These are phyloP conservation scores for Plasmodium billcollinsi DNA, from an alignment of 169 alveolate species.

Conservation along the genomic window DNA sequence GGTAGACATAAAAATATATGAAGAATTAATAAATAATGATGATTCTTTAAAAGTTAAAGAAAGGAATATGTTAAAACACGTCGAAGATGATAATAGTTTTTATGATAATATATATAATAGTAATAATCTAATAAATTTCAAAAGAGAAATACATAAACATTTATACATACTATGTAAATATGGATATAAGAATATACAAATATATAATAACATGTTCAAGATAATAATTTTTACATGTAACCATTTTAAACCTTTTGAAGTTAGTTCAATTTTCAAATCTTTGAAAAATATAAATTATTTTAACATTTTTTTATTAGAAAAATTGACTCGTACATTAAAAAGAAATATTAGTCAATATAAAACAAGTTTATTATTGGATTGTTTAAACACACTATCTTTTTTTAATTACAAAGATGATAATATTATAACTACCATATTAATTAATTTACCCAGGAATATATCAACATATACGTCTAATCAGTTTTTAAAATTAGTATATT, in stretches of 20 bases:
- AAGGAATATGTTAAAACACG: no score
- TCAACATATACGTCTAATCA: slow-evolving; percentile 45
- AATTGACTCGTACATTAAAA: slow-evolving; percentile 17
- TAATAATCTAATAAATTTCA: background rate
- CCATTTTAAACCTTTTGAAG: slow-evolving; percentile 33
- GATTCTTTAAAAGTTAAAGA: no score
- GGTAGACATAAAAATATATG: no score
- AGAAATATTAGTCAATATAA: slow-evolving; percentile 67
- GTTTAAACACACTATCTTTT: slow-evolving; percentile 42
- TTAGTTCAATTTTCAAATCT: slow-evolving; percentile 64
- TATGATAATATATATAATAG: background rate
- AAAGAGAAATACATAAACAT: slow-evolving; percentile 37
- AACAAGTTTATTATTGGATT: slow-evolving; percentile 34
- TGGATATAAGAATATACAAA: slow-evolving; percentile 33
- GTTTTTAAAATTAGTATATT: slow-evolving; percentile 42
- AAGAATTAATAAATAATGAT: no score
- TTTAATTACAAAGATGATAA: slow-evolving; percentile 42
- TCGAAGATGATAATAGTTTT: no score
- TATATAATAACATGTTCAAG: slow-evolving; percentile 26
- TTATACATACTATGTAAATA: slow-evolving; percentile 43
- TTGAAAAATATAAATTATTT: slow-evolving; percentile 37
- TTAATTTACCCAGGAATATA: slow-evolving; percentile 47
- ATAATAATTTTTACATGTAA: slow-evolving; percentile 16
- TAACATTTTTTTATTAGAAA: slow-evolving; percentile 39
- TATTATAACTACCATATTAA: slow-evolving; percentile 39